Evolutionary conservation across 2,329 filamentous ascomycete species (phyloP).

Genomic region (Pestalotiopsis sp.): DNA sequence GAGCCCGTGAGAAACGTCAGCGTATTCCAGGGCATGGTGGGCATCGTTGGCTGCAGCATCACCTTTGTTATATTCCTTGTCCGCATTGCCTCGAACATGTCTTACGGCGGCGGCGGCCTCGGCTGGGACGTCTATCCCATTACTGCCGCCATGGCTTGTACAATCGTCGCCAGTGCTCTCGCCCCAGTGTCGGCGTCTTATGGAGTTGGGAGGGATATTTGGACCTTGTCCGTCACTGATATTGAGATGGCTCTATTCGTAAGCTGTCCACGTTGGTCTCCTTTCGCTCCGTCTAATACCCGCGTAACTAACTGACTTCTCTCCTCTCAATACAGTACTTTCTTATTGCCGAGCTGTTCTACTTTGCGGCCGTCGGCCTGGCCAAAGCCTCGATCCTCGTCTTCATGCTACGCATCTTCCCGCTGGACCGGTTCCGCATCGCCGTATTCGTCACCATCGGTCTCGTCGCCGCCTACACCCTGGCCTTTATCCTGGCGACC

Average conservation of each 20-base stretch:
- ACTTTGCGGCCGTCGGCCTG: conserved; percentile 23
- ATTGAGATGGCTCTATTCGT: conserved; percentile 16
- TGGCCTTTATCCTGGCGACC: conserved; percentile 21
- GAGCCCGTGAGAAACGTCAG: conserved; percentile 10
- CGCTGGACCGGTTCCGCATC: conserved; percentile 23
- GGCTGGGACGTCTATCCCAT: conserved; percentile 16
- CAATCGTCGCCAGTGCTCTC: conserved; percentile 7
- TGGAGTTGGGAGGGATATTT: conserved; percentile 18
- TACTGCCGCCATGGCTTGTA: conserved; percentile 7
- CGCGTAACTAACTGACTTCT: too few species aligned
- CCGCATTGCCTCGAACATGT: conserved; percentile 7
- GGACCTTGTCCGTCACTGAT: conserved; percentile 13
- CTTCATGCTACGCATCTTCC: conserved; percentile 34
- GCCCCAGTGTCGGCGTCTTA: conserved; percentile 3
- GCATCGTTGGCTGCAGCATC: conserved; percentile 14
- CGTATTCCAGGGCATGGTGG: conserved; percentile 8
- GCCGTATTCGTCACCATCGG: conserved; percentile 25
- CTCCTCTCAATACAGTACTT: conserved; percentile 17
- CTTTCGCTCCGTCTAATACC: not conserved
- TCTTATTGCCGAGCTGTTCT: conserved; percentile 32
- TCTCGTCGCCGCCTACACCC: conserved; percentile 22
- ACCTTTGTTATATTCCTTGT: conserved; percentile 11
- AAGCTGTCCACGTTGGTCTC: not conserved
- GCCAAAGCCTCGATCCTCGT: conserved; percentile 27
- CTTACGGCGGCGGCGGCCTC: conserved; percentile 3